Conservation (phyloP, 2,329 filamentous ascomycete genomes). For the Pseudocercospora crystallina region DNA sequence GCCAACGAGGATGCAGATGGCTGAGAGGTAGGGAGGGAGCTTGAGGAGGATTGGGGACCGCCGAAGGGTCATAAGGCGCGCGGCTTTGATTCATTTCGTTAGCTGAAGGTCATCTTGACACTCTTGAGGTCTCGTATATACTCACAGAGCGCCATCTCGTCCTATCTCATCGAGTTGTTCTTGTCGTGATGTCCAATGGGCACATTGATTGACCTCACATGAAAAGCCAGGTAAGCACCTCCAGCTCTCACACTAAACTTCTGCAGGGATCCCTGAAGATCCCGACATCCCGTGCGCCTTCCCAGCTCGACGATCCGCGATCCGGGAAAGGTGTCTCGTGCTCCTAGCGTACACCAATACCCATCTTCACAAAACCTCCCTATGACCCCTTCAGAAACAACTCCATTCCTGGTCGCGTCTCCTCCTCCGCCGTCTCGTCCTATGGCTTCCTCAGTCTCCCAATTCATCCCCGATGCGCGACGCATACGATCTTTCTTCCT, state of each 20-base stretch:
- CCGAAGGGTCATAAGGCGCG: slow-evolving; percentile 67
- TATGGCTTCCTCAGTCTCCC: not conserved
- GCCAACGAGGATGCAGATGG: slow-evolving; percentile 80
- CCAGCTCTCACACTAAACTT: too few species aligned
- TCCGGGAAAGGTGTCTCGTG: too few species aligned
- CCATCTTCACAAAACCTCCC: too few species aligned
- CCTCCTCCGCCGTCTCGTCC: too few species aligned
- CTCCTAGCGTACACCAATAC: too few species aligned
- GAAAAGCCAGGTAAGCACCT: too few species aligned
- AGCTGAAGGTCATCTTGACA: not conserved
- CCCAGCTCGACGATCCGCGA: too few species aligned
- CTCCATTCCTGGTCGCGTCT: too few species aligned
- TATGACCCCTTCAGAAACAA: too few species aligned
- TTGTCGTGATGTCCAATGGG: not conserved
- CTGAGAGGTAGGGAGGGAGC: slow-evolving; percentile 82
- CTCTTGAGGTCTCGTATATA: not conserved
- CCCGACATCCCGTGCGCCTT: too few species aligned
- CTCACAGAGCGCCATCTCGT: slow-evolving; percentile 32
- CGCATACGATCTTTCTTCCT: slow-evolving; percentile 78
- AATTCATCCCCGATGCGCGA: slow-evolving; percentile 60
- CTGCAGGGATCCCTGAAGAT: too few species aligned
- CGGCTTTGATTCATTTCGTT: slow-evolving; percentile 29
- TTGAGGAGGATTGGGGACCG: slow-evolving; percentile 79
- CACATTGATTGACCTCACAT: too few species aligned
- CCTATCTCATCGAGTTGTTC: slow-evolving; percentile 8